A percentile compares a stretch with the other conserved stretches of the same genome.
Conservation (phyloP, 129 eudicot genomes). For the Gnaphalium uliginosum region DNA sequence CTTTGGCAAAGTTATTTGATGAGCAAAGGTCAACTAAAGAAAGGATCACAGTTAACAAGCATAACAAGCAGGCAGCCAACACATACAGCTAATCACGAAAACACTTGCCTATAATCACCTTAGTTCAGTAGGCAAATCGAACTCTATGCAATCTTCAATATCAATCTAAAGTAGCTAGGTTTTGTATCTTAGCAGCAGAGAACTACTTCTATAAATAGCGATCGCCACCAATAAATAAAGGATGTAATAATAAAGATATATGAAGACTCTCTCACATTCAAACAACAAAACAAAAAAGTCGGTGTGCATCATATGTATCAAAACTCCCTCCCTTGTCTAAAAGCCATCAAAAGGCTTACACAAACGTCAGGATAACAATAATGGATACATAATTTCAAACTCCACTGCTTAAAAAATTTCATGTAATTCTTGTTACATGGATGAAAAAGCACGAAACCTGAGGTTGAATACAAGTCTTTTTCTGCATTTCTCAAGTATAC, state of each 20-base stretch:
- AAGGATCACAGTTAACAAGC: not conserved
- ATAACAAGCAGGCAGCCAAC: not conserved
- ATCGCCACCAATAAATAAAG: not conserved
- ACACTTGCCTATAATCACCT: not conserved
- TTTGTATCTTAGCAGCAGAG: not conserved
- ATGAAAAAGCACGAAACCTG: no score
- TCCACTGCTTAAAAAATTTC: not conserved
- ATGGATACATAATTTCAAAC: not conserved
- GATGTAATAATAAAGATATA: not conserved
- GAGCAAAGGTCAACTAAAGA: not conserved
- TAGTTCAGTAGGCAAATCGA: not conserved
- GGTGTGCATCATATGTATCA: not conserved
- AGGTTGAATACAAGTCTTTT: not conserved
- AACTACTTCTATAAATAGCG: not conserved
- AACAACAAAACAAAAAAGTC: not conserved
- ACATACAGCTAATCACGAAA: not conserved
- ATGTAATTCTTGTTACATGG: not conserved
- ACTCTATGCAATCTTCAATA: not conserved
- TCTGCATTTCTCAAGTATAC: not conserved
- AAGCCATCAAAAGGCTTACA: not conserved
- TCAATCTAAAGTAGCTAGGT: not conserved
- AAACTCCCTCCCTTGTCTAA: not conserved
- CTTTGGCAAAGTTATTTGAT: no score
- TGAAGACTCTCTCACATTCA: not conserved
- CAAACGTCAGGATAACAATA: not conserved